Conservation (phyloP, 495 filamentous ascomycete genomes). For the Penicillium paradoxum region DNA sequence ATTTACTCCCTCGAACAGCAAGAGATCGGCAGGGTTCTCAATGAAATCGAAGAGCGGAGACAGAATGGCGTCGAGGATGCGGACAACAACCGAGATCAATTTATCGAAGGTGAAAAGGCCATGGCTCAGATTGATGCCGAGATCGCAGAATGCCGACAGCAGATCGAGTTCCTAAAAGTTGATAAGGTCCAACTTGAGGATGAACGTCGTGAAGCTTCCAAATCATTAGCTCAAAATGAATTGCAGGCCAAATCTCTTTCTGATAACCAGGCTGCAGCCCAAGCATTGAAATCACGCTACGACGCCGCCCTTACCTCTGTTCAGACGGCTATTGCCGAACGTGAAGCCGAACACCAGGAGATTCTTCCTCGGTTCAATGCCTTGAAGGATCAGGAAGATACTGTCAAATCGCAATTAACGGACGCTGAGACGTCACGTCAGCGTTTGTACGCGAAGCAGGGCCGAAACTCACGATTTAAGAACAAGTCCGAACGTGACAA, state of each 20-base stretch:
- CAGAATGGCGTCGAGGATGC: constrained; percentile 76
- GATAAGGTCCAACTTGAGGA: constrained; percentile 86
- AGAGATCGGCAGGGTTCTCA: constrained; percentile 67
- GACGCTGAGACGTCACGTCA: constrained; percentile 70
- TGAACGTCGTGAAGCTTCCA: constrained; percentile 76
- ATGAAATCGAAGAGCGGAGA: constrained; percentile 75
- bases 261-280: constrained; percentile 73
- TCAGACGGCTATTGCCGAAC: constrained; percentile 65
- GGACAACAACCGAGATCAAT: constrained; percentile 72
- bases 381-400: constrained; percentile 66
- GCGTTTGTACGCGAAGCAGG: constrained; percentile 89
- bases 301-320: constrained; percentile 70
- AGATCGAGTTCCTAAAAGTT: constrained; percentile 80
- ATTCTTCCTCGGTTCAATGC: constrained; percentile 70
- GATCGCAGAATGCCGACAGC: constrained; percentile 72
- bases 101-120: constrained; percentile 74
- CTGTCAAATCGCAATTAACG: constrained; percentile 63
- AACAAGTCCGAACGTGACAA: constrained; percentile 84
- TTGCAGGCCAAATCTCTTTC: constrained; percentile 73
- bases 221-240: constrained; percentile 75
- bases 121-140: constrained; percentile 70
- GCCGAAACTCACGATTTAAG: constrained; percentile 80
- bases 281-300: constrained; percentile 63
- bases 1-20: constrained; percentile 87
- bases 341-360: constrained; percentile 68